Conservation (phyloP, 2,329 filamentous ascomycete genomes). For the Fusarium cicatricum region DNA sequence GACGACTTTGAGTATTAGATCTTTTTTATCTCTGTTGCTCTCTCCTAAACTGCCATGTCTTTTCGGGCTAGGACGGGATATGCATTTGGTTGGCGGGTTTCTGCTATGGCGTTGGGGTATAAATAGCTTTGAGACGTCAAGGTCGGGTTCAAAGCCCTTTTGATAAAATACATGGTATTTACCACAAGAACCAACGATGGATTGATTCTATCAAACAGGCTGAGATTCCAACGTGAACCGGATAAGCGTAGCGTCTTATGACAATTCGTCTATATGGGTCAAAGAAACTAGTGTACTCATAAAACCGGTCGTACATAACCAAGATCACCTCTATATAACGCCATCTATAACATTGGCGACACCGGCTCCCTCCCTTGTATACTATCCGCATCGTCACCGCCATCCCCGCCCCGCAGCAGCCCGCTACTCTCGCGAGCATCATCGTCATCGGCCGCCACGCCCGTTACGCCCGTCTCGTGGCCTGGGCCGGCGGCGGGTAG, state of each 20-base stretch:
- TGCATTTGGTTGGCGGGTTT: conserved; percentile 10
- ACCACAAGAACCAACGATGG: neutral
- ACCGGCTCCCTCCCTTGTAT: conserved; percentile 39
- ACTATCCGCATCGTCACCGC: conserved; percentile 46
- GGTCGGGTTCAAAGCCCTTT: neutral
- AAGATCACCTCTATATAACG: conserved; percentile 1
- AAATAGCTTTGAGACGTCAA: no score
- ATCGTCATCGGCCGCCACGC: conserved; percentile 44
- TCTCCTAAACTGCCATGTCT: neutral
- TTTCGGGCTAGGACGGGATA: neutral
- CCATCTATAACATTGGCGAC: conserved; percentile 40
- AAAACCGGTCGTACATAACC: conserved; percentile 11
- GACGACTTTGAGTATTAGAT: conserved; percentile 95
- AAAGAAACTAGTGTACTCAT: conserved; percentile 2
- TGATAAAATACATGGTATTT: conserved; percentile 4
- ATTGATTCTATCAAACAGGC: no score
- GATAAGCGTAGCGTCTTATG: neutral
- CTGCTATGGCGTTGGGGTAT: conserved; percentile 22
- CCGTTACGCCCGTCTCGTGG: conserved; percentile 47
- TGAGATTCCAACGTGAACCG: no score
- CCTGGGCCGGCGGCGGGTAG: conserved; percentile 26
- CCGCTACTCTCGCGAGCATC: conserved; percentile 53
- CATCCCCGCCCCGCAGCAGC: conserved; percentile 50
- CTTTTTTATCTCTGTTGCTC: neutral
- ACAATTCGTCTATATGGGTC: conserved; percentile 6